These are phyloP conservation scores for Lotmaria passim DNA, from an alignment of 208 protist species.

Conservation along the genomic window DNA sequence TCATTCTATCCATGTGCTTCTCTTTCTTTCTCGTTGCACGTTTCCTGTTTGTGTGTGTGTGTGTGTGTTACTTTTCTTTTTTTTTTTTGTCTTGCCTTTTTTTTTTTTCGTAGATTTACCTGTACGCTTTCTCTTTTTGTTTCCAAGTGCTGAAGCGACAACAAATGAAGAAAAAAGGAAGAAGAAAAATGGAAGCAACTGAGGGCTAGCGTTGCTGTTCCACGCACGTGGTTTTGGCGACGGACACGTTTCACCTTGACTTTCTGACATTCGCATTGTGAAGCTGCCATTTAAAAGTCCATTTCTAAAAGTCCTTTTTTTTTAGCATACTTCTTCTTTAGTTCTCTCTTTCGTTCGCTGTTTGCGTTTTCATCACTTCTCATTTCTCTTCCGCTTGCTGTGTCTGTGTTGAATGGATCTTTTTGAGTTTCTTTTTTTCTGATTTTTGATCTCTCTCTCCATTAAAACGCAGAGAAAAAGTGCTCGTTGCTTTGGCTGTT, in stretches of 20 bases:
- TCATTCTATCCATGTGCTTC: not conserved
- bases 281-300: too few relatives aligned
- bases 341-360: not conserved
- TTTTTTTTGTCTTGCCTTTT: not conserved
- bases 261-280: too few relatives aligned
- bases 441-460: not conserved
- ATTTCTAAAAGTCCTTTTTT: too few relatives aligned
- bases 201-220: too few relatives aligned
- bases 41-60: not conserved
- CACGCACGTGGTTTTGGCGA: too few relatives aligned
- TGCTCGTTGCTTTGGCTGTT: not conserved
- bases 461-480: not conserved
- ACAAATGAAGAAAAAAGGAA: too few relatives aligned
- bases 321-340: too few relatives aligned
- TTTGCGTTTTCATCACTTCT: not conserved
- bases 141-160: too few relatives aligned
- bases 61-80: not conserved
- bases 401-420: not conserved
- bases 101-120: not conserved
- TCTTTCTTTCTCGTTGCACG: not conserved
- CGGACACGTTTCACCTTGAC: too few relatives aligned
- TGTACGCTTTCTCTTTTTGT: not conserved
- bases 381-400: not conserved
- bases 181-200: too few relatives aligned
- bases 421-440: constrained; percentile 2